Conservation (phyloP, 1,139 yeast species). For the Petasospora fabianii region DNA sequence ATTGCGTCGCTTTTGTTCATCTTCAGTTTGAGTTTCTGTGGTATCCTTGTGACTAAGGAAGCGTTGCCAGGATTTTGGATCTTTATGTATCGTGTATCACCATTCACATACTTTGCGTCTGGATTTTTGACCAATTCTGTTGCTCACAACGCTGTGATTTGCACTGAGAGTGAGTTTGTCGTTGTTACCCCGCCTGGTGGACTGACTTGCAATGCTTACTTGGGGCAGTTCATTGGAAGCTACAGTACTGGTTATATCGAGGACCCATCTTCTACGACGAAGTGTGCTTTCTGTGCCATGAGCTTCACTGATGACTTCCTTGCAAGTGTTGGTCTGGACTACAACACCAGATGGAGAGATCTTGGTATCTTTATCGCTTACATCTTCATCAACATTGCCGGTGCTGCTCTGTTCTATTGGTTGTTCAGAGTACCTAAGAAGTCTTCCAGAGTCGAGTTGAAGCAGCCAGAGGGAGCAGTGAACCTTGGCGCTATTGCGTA, state of each 20-base stretch:
- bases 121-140: background rate
- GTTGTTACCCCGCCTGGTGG: background rate
- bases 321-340: background rate
- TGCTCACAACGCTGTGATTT: background rate
- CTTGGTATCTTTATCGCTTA: background rate
- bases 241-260: background rate
- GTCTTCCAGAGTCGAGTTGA: background rate
- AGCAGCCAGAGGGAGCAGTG: background rate
- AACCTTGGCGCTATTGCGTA: background rate
- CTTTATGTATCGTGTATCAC: background rate
- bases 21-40: background rate
- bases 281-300: background rate
- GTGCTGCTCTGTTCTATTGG: background rate
- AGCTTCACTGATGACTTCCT: background rate
- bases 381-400: background rate
- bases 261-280: background rate
- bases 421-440: background rate
- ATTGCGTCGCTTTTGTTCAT: background rate
- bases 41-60: background rate
- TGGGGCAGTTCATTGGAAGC: background rate
- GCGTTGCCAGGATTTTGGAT: background rate
- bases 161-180: background rate
- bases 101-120: background rate
- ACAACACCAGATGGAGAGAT: background rate
- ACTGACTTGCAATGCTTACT: background rate